phyloP scores from a whole-genome alignment of 139 green algal species.

The Volvox africanus region DNA sequence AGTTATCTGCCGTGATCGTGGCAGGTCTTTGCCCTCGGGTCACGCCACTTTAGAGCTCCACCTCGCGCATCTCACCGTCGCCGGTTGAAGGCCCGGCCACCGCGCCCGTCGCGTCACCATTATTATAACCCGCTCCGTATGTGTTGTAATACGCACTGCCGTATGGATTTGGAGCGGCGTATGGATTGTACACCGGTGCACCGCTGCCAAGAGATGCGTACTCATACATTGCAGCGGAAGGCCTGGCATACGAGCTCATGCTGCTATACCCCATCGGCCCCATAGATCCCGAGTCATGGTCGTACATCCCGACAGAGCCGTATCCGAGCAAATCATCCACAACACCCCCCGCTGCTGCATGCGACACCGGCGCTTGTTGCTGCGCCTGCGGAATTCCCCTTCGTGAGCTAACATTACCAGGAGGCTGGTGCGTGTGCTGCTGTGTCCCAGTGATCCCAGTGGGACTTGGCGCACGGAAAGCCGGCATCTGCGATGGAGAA shows the following conservation, averaged over 20 bases:
- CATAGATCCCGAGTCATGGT: neutral
- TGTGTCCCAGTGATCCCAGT: neutral
- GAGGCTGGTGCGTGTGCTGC: neutral
- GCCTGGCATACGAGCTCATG: neutral
- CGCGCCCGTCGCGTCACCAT: neutral
- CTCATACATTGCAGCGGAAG: neutral
- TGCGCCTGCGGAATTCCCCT: neutral
- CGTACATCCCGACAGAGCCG: neutral
- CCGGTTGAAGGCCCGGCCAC: neutral
- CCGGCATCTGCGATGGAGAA: neutral
- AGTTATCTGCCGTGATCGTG: no score
- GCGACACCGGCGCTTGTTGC: neutral
- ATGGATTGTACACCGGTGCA: neutral
- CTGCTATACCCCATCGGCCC: neutral
- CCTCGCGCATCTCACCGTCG: conserved; percentile 36
- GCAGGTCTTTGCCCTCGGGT: no score
- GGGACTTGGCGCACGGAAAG: neutral
- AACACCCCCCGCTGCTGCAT: neutral
- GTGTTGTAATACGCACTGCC: neutral
- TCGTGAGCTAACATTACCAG: neutral
- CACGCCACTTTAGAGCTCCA: conserved; percentile 14
- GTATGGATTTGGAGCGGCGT: neutral
- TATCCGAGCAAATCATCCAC: conserved; percentile 22
- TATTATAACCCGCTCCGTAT: neutral
- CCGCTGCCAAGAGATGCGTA: neutral